These are phyloP conservation scores for Lachancea fermentati DNA, from an alignment of 805 yeast species.

Conservation along the genomic window DNA sequence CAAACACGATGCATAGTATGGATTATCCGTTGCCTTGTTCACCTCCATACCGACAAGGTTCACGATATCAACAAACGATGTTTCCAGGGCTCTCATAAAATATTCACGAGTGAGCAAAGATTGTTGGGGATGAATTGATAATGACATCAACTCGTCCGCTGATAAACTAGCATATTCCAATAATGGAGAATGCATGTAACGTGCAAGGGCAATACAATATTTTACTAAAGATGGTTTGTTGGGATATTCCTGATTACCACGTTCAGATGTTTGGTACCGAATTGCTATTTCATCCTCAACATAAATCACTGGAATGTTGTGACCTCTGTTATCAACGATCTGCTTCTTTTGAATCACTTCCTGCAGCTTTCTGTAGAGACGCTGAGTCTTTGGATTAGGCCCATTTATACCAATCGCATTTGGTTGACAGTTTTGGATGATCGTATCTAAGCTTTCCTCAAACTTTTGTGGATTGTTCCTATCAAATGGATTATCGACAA, in stretches of 20 bases:
- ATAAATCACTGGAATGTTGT: conserved; percentile 65
- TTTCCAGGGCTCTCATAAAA: conserved; percentile 60
- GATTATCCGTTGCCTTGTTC: conserved; percentile 73
- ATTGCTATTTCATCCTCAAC: conserved; percentile 93
- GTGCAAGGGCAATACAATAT: conserved; percentile 84
- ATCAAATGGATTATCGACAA: conserved; percentile 62
- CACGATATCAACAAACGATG: conserved; percentile 83
- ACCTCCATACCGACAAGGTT: conserved; percentile 92
- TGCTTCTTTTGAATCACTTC: conserved; percentile 53
- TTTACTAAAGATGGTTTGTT: conserved; percentile 75
- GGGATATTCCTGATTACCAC: conserved; percentile 74
- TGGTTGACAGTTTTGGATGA: conserved; percentile 63
- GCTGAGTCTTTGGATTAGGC: conserved; percentile 65
- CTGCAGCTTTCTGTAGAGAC: conserved; percentile 49
- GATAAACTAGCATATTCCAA: conserved; percentile 74
- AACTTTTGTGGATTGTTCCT: conserved; percentile 51
- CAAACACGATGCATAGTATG: conserved; percentile 62
- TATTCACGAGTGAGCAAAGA: conserved; percentile 57
- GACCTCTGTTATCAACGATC: conserved; percentile 49
- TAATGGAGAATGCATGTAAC: conserved; percentile 90
- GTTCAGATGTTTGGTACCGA: conserved; percentile 71
- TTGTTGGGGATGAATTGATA: conserved; percentile 71
- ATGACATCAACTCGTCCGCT: conserved; percentile 64
- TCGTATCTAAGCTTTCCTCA: conserved; percentile 52
- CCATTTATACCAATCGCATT: conserved; percentile 92